These are phyloP conservation scores for Ophiosphaerella narmari DNA, from an alignment of 2,329 filamentous ascomycete genomes.

Conservation along the genomic window DNA sequence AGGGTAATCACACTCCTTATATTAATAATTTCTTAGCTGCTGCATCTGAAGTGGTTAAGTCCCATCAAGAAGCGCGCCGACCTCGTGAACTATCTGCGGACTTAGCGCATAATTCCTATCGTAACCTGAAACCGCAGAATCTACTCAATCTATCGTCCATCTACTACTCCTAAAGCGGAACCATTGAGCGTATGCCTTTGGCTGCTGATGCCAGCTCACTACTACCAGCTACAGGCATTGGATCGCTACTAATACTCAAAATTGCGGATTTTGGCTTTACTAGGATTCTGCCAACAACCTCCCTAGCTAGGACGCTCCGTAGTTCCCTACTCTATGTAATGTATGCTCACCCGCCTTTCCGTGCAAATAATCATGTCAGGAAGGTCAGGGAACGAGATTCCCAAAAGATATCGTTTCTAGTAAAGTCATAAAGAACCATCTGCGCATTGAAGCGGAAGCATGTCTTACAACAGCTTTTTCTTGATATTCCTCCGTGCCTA, in stretches of 20 bases:
- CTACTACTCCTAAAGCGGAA: constrained; percentile 61
- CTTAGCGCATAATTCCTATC: constrained; percentile 91
- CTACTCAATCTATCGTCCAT: constrained; percentile 81
- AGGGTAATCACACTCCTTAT: too few relatives aligned
- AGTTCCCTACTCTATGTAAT: constrained; percentile 98
- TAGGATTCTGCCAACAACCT: constrained; percentile 84
- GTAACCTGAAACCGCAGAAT: constrained; percentile 97
- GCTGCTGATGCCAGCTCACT: constrained; percentile 81
- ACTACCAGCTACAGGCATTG: constrained; percentile 78
- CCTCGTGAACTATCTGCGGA: constrained; percentile 77
- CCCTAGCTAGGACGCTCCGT: constrained; percentile 92
- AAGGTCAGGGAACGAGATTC: constrained; percentile 88
- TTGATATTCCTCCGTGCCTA: constrained; percentile 22
- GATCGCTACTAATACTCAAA: constrained; percentile 92
- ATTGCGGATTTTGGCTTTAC: constrained; percentile 99
- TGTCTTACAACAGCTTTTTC: constrained; percentile 88
- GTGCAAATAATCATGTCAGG: constrained; percentile 89
- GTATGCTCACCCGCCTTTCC: constrained; percentile 85
- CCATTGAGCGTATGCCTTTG: constrained; percentile 65
- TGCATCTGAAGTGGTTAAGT: too few relatives aligned
- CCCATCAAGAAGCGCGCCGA: constrained; percentile 86
- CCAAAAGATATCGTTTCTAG: constrained; percentile 73
- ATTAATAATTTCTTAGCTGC: too few relatives aligned
- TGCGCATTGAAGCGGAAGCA: constrained; percentile 80
- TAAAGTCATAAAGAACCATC: constrained; percentile 76